Evolutionary conservation across 2,329 filamentous ascomycete genomes (phyloP).

Genomic region (Fusarium duplospermum): DNA sequence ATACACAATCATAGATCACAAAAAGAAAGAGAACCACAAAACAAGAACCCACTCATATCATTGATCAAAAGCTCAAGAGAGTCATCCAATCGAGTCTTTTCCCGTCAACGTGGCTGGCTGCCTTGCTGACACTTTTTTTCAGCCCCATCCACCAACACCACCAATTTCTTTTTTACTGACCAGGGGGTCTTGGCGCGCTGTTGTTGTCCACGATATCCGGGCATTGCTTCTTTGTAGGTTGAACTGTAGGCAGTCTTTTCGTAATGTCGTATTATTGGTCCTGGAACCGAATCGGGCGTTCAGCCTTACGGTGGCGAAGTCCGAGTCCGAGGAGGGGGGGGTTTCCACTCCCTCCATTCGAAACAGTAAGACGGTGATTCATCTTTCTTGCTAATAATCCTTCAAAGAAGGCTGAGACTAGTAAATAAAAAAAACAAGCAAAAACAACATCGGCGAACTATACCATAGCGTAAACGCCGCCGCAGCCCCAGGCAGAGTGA

Average conservation of each 20-base stretch:
- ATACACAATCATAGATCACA: constrained; percentile 1
- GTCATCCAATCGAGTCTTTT: neutral
- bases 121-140: constrained; percentile 21
- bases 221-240: neutral
- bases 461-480: neutral
- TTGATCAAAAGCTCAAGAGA: neutral
- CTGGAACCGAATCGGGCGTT: constrained; percentile 1
- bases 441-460: neutral
- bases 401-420: neutral
- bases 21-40: neutral
- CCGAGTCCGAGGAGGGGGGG: neutral
- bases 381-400: neutral
- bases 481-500: neutral
- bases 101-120: constrained; percentile 13
- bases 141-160: neutral
- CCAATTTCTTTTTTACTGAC: neutral
- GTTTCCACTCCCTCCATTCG: neutral
- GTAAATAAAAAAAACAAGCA: neutral
- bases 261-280: neutral
- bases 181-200: neutral
- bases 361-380: neutral
- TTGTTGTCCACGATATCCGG: neutral
- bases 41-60: neutral
- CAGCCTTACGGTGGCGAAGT: constrained; percentile 35
- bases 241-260: neutral